Percentiles rank a stretch among this genome's conserved stretches.
phyloP scores from a whole-genome alignment of 2,329 filamentous ascomycete species.

The Pyrenophora seminiperda region DNA sequence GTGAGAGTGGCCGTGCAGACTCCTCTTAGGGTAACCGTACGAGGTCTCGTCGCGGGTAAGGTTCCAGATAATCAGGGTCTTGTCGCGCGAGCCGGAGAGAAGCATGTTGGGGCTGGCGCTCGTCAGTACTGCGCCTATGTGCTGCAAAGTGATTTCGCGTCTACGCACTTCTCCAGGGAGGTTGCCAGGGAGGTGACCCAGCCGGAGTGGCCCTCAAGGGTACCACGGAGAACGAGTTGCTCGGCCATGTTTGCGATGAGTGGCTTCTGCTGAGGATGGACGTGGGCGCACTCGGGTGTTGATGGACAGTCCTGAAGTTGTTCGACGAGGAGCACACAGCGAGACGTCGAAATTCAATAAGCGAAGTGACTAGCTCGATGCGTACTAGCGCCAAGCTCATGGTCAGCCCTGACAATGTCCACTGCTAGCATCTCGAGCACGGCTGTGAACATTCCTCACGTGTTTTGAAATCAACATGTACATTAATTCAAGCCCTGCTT shows the following conservation, averaged over 20 bases:
- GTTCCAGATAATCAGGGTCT: conserved; percentile 99
- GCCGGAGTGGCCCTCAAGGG: conserved; percentile 98
- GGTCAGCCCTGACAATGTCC: background rate
- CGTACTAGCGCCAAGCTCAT: conserved; percentile 1
- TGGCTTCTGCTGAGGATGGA: conserved; percentile 44
- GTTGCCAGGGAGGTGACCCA: conserved; percentile 99
- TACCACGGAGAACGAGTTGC: conserved; percentile 94
- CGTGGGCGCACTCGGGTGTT: conserved; percentile 39
- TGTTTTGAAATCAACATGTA: too few species aligned
- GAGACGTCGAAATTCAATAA: conserved; percentile 17
- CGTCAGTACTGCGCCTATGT: conserved; percentile 39
- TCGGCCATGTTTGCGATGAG: conserved; percentile 71
- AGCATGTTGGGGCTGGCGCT: conserved; percentile 92
- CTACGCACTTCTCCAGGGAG: conserved; percentile 88
- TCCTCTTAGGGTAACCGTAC: conserved; percentile 99
- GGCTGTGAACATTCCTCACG: background rate
- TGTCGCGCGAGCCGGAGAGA: conserved; percentile 95
- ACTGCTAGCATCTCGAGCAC: background rate
- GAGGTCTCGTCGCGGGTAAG: conserved; percentile 96
- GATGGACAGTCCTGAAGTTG: conserved; percentile 33
- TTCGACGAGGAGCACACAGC: conserved; percentile 19
- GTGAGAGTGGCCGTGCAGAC: conserved; percentile 98
- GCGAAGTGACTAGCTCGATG: conserved; percentile 6
- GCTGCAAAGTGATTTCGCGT: background rate
- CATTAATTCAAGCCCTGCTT: too few species aligned